Base-by-base conservation (phyloP, 345 rosid genomes). In the Isatis tinctoria region DNA sequence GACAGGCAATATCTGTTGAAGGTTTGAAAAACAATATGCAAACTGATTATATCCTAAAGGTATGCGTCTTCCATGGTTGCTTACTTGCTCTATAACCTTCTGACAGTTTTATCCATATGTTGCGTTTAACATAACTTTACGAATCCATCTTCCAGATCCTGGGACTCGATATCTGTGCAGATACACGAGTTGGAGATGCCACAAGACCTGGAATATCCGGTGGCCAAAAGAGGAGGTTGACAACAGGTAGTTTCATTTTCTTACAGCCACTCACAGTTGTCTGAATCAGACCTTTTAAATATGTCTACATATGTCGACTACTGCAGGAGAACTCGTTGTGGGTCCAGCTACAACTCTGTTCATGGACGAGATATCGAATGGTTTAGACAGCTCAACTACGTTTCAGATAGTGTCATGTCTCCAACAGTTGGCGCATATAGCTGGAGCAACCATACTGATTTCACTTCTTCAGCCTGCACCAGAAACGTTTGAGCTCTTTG, bases 381-480 rank as follows among this genome's bases (percentile, higher is more conserved):
- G 89, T 10, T 78, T 87, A 17, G 92, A 87, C 70, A 87, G 89
- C 74, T 78, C 87, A 17, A 85, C 89, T 60, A 84, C 88, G 24
- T 83, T 85, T 67, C 89, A 85, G 73, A 85, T 84, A 22, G 81
- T 83, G 13, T 64, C 85, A 44, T 84, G 73, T 43, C 80, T 87
- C 44, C 83, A 76, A 77, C 92, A 85, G 9, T 74, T 78, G 22
- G 82, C 84, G 13, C 83, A 77, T 74, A 75, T 86, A 65, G 61
- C 80, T 7, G 76, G 74, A 45, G 78, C 52, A 58, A 84, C 90
- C 33, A 82, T 78, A 26, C 22, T 88, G 30, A 58, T 86, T 74
- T 85, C 90, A 10, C 90, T 87, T 58, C 92, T 87, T 73, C 92
- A 87, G 53, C 88, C 88, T 35, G 82, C 88, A 60, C 87, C 88